Evolutionary conservation across 805 yeast species (phyloP).

Genomic region (Saturnispora mendoncae): DNA sequence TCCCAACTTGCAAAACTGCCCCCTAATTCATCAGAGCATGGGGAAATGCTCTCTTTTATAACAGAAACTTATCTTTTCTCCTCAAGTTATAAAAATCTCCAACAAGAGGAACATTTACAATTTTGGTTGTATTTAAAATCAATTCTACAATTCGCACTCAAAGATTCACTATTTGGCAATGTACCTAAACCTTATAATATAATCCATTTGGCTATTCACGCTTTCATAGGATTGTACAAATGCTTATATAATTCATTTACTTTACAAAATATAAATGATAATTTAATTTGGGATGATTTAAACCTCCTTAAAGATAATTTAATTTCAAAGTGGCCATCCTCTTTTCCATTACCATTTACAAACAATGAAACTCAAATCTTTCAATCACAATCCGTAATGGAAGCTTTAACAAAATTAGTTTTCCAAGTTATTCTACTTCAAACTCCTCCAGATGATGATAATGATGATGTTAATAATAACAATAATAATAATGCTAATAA

Average conservation of each 20-base stretch:
- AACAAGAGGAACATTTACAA: not conserved
- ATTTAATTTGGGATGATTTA: slow-evolving; percentile 4
- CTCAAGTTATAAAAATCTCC: not conserved
- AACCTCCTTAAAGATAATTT: slow-evolving; percentile 45
- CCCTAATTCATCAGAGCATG: too few species aligned
- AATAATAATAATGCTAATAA: too few species aligned
- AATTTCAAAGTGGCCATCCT: slow-evolving; percentile 50
- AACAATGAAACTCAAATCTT: slow-evolving; percentile 42
- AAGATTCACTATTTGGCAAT: not conserved
- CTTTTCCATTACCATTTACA: slow-evolving; percentile 43
- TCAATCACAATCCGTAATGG: slow-evolving; percentile 48
- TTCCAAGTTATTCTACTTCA: slow-evolving; percentile 51
- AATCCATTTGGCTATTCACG: slow-evolving; percentile 2
- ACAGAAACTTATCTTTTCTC: not conserved
- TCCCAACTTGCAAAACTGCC: too few species aligned
- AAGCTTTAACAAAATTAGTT: slow-evolving; percentile 68
- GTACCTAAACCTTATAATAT: not conserved
- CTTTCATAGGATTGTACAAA: slow-evolving; percentile 4
- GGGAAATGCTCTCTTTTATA: not conserved
- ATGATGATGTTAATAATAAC: too few species aligned
- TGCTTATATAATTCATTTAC: not conserved
- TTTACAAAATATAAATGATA: not conserved
- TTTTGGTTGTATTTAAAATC: not conserved
- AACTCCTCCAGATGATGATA: too few species aligned
- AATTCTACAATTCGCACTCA: not conserved